These are phyloP conservation scores for Anthracocystis panici-leucophaei DNA, from an alignment of 1,284 basidiomycete genomes.

Conservation along the genomic window DNA sequence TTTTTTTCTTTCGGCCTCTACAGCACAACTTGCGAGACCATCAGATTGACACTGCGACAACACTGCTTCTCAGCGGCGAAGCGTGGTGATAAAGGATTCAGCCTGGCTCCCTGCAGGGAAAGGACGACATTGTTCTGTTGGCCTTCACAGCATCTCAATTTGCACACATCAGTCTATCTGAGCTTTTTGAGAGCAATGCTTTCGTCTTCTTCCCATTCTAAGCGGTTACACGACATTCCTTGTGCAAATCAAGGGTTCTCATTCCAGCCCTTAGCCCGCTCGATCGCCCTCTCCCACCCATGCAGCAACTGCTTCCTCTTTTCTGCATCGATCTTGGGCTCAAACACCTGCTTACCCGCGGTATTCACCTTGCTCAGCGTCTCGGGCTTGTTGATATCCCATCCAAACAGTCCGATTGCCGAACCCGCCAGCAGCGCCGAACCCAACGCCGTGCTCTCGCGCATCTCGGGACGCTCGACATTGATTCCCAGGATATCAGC, in stretches of 20 bases:
- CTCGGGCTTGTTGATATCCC: slow-evolving; percentile 87
- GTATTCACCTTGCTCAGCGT: slow-evolving; percentile 91
- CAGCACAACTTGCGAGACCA: too few relatives aligned
- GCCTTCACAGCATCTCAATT: too few relatives aligned
- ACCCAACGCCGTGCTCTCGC: slow-evolving; percentile 97
- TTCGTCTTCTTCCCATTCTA: neutral
- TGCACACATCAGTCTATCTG: too few relatives aligned
- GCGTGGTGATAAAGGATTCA: too few relatives aligned
- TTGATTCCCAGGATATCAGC: slow-evolving; percentile 93
- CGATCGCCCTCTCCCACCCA: slow-evolving; percentile 64
- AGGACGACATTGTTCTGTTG: too few relatives aligned
- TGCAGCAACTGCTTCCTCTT: slow-evolving; percentile 67
- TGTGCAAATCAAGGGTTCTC: slow-evolving; percentile 38
- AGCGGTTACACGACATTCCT: neutral
- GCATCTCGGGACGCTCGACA: slow-evolving; percentile 92
- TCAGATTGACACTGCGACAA: too few relatives aligned
- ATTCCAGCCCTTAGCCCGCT: slow-evolving; percentile 60
- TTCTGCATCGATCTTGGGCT: slow-evolving; percentile 74
- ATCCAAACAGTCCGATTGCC: slow-evolving; percentile 90
- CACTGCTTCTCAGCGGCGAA: too few relatives aligned
- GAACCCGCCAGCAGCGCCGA: slow-evolving; percentile 93
- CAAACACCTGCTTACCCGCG: slow-evolving; percentile 81
- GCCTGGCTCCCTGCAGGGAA: too few relatives aligned
- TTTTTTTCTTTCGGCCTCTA: neutral
- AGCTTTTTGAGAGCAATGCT: neutral